Conservation (phyloP, 2,329 filamentous ascomycete genomes). For the Sclerotinia subarctica region DNA sequence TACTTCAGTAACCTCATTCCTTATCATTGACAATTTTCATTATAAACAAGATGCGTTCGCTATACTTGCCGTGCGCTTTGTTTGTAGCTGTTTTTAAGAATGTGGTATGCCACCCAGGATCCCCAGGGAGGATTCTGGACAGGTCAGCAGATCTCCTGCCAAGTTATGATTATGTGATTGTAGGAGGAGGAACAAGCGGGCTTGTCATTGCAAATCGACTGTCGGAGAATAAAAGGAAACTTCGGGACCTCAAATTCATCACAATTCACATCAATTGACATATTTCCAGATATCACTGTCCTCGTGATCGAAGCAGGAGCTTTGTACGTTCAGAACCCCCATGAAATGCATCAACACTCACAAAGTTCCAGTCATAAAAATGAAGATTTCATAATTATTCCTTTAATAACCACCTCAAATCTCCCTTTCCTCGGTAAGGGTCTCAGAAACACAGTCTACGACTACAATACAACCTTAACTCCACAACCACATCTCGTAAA, state of each 20-base stretch:
- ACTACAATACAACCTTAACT: slow-evolving; percentile 43
- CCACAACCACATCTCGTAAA: slow-evolving; percentile 39
- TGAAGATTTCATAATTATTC: slow-evolving; percentile 15
- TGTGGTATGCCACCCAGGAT: not conserved
- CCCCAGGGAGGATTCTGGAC: not conserved
- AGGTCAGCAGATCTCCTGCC: slow-evolving; percentile 1
- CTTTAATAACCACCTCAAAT: slow-evolving; percentile 9
- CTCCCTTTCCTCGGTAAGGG: not conserved
- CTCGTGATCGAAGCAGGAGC: slow-evolving; percentile 17
- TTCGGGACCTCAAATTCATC: not conserved
- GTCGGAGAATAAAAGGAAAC: not conserved
- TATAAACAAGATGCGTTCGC: not conserved
- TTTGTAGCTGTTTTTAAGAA: not conserved
- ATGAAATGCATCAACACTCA: not conserved
- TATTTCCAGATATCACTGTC: not conserved
- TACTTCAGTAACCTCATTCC: not conserved
- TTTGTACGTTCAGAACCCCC: not conserved
- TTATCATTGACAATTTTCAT: not conserved
- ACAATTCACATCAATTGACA: not conserved
- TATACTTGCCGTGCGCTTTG: not conserved
- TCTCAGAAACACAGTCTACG: slow-evolving; percentile 38
- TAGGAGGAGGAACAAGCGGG: slow-evolving; percentile 19
- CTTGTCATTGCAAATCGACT: slow-evolving; percentile 16
- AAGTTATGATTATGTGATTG: slow-evolving; percentile 21
- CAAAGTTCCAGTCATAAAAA: slow-evolving; percentile 2